phyloP scores from a whole-genome alignment of 2,329 filamentous ascomycete species.

The Penicillium sp. region DNA sequence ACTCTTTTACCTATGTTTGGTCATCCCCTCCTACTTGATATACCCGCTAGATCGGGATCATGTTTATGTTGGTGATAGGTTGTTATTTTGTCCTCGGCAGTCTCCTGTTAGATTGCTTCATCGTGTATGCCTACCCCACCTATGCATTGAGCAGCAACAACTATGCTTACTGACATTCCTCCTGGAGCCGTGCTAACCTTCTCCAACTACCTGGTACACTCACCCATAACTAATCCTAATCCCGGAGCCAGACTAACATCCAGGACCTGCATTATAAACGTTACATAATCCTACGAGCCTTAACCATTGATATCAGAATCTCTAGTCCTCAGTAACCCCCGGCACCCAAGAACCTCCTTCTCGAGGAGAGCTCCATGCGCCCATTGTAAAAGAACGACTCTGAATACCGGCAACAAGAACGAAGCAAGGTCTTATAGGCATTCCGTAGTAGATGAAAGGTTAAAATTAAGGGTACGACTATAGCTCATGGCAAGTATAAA shows the following conservation, averaged over 20 bases:
- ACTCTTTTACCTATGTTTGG: neutral
- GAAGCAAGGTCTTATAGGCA: no score
- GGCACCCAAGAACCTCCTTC: neutral
- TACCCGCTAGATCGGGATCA: neutral
- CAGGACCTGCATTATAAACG: neutral
- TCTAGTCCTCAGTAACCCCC: neutral
- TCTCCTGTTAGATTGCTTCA: neutral
- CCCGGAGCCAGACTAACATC: neutral
- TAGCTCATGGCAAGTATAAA: slow-evolving; percentile 34
- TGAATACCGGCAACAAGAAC: neutral
- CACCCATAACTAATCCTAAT: neutral
- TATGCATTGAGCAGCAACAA: neutral
- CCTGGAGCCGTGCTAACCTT: neutral
- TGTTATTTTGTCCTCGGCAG: neutral
- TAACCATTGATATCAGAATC: neutral
- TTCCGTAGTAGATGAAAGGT: neutral
- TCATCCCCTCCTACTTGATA: neutral
- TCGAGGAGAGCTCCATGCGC: neutral
- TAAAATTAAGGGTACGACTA: slow-evolving; percentile 3
- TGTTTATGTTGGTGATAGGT: neutral
- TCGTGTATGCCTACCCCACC: neutral
- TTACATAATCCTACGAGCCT: neutral
- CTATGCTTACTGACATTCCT: neutral
- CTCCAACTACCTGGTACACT: neutral
- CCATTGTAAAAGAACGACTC: neutral